These are phyloP conservation scores for Aspergillus felis DNA, from an alignment of 2,329 filamentous ascomycete genomes.

Conservation along the genomic window DNA sequence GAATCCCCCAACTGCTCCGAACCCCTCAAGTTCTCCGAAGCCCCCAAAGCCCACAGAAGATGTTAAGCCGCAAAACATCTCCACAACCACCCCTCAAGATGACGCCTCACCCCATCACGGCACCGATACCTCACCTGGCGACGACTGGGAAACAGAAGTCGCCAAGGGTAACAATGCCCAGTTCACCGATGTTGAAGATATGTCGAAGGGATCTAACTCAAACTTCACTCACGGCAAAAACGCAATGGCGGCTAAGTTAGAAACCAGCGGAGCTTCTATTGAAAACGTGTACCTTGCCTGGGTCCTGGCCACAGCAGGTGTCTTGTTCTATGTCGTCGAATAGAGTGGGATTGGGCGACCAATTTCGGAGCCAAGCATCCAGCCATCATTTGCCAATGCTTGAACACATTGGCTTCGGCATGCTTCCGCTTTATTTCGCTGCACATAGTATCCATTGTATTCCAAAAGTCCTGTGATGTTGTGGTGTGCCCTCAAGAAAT, in stretches of 20 bases:
- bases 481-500: too few relatives aligned
- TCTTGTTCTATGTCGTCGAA: conserved; percentile 10
- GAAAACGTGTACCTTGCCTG: conserved; percentile 9
- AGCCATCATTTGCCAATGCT: background rate
- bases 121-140: conserved; percentile 10
- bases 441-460: background rate
- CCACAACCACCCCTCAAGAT: background rate
- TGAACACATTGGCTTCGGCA: background rate
- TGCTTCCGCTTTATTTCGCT: background rate
- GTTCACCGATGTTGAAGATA: conserved; percentile 14
- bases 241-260: conserved; percentile 8
- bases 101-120: conserved; percentile 8
- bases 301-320: conserved; percentile 9
- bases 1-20: conserved; percentile 1
- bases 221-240: conserved; percentile 12
- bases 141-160: conserved; percentile 5
- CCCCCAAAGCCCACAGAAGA: background rate
- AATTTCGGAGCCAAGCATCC: background rate
- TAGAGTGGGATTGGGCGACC: background rate
- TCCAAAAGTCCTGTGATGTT: background rate
- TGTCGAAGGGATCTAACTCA: conserved; percentile 4
- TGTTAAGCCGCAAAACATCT: background rate
- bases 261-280: conserved; percentile 13
- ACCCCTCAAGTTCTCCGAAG: background rate
- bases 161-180: conserved; percentile 17